Percentiles rank a stretch among this genome's conserved stretches.
These are phyloP conservation scores for Sequoia sempervirens DNA, from an alignment of 75 land plant genomes.

Conservation along the genomic window DNA sequence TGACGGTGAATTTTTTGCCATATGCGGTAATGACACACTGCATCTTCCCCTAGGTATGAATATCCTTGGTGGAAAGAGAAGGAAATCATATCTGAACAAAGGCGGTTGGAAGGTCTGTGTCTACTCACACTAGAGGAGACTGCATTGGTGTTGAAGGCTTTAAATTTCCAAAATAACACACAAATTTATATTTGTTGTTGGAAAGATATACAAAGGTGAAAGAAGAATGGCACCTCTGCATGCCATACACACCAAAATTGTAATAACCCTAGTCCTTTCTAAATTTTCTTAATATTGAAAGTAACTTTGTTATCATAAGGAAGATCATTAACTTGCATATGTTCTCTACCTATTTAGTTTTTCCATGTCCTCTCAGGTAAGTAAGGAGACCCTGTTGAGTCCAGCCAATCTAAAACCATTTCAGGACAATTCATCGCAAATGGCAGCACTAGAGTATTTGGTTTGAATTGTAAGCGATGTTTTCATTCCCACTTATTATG, in stretches of 20 bases:
- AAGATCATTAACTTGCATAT: background rate
- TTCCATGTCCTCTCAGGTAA: conserved; percentile 40
- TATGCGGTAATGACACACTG: too few species aligned
- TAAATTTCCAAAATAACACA: conserved; percentile 54
- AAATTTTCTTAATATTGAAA: background rate
- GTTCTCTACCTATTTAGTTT: background rate
- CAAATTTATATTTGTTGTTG: conserved; percentile 84
- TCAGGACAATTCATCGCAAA: conserved; percentile 71
- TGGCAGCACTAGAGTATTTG: conserved; percentile 90
- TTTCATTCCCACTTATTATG: conserved; percentile 89
- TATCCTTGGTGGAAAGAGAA: conserved; percentile 95
- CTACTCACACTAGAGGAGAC: conserved; percentile 92
- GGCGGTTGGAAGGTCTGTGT: conserved; percentile 71
- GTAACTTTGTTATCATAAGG: background rate
- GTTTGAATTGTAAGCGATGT: conserved; percentile 77
- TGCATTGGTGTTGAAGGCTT: conserved; percentile 50
- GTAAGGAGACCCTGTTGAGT: conserved; percentile 70
- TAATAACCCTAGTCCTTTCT: conserved; percentile 25
- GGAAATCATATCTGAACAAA: conserved; percentile 67
- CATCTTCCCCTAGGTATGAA: conserved; percentile 59
- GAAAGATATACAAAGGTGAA: conserved; percentile 72
- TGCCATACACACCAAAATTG: conserved; percentile 60
- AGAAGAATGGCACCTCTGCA: conserved; percentile 46
- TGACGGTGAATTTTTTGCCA: too few species aligned
- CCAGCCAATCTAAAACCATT: conserved; percentile 57